A percentile compares a stretch with the other conserved stretches of the same genome.
Evolutionary conservation across 2,329 filamentous ascomycete species (phyloP).

Genomic region (Diplocarpon mali): DNA sequence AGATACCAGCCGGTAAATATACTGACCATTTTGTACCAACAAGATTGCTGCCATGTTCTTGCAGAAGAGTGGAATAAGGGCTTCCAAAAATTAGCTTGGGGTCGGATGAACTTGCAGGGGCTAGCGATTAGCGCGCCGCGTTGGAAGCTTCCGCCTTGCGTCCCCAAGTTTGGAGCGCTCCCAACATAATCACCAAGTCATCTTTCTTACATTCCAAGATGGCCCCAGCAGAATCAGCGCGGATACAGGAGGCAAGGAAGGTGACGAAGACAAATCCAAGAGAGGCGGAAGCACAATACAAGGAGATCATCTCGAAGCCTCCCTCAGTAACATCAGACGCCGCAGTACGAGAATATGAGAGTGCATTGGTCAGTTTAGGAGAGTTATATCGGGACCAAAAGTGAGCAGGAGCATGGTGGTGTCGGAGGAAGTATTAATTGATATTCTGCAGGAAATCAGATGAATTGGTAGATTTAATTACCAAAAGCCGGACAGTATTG

Average conservation of each 20-base stretch:
- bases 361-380: conserved; percentile 75
- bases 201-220: conserved; percentile 29
- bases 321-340: conserved; percentile 75
- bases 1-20: neutral
- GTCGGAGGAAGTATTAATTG: conserved; percentile 17
- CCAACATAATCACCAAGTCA: conserved; percentile 14
- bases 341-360: conserved; percentile 84
- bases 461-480: conserved; percentile 81
- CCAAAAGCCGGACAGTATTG: conserved; percentile 78
- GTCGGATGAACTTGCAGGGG: conserved; percentile 16
- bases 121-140: neutral
- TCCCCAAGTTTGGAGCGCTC: conserved; percentile 8
- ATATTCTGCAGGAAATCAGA: conserved; percentile 52
- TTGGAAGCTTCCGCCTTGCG: conserved; percentile 9
- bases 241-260: conserved; percentile 83
- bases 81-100: conserved; percentile 12
- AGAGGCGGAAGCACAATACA: conserved; percentile 81
- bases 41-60: conserved; percentile 12
- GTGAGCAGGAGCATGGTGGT: conserved; percentile 34
- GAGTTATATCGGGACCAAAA: conserved; percentile 87
- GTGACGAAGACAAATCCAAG: conserved; percentile 67
- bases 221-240: conserved; percentile 47
- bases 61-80: neutral
- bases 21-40: conserved; percentile 23
- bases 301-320: conserved; percentile 76